These are phyloP conservation scores for Puccinia novopanici DNA, from an alignment of 1,284 basidiomycete species.

Conservation along the genomic window DNA sequence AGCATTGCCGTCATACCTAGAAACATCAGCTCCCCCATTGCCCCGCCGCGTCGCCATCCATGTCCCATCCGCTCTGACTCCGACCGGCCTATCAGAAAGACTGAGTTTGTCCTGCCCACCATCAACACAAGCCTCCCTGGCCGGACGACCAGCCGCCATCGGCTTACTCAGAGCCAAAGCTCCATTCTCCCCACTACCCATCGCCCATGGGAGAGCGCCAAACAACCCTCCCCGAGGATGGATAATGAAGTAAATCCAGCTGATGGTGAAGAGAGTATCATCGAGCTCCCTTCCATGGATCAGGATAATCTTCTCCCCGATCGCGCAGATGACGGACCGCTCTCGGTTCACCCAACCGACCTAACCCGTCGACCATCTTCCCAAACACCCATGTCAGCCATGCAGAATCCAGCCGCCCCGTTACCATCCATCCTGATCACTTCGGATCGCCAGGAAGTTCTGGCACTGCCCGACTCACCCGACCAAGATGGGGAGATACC, in stretches of 20 bases:
- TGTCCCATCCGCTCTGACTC: neutral
- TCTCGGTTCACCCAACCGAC: neutral
- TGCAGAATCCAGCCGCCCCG: neutral
- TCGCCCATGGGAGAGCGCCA: neutral
- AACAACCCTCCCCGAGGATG: neutral
- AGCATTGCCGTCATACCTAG: neutral
- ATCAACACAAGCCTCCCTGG: neutral
- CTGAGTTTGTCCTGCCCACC: neutral
- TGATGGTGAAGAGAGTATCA: neutral
- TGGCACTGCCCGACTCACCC: neutral
- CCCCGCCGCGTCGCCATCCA: neutral
- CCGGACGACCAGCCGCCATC: neutral
- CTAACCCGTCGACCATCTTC: neutral
- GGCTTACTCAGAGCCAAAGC: slow-evolving; percentile 9
- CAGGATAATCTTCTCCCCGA: neutral
- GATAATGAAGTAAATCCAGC: neutral
- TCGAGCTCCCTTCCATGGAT: neutral
- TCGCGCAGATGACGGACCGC: too few species aligned
- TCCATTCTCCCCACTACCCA: neutral
- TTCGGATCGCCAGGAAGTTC: slow-evolving; percentile 21
- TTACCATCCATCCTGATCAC: slow-evolving; percentile 28
- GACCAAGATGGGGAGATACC: neutral
- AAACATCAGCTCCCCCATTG: neutral
- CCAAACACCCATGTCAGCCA: neutral
- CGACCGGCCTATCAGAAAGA: neutral